phyloP scores from a whole-genome alignment of 257 asterid genomes.

The Nicotiana obtusifolia region DNA sequence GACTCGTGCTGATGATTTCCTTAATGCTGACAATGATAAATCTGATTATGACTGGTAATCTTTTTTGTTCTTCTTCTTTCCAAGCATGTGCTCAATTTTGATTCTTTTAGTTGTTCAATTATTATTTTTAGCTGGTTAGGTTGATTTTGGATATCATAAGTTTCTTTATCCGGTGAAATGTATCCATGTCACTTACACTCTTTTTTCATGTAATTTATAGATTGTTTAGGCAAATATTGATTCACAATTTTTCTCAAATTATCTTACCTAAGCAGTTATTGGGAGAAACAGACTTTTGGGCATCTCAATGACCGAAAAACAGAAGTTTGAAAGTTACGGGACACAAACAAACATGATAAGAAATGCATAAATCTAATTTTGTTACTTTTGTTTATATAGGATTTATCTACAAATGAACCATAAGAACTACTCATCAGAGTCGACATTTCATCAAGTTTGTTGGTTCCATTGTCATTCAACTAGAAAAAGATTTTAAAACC shows the following conservation, averaged over 20 bases:
- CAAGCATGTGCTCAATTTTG: slow-evolving; percentile 12
- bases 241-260: not conserved
- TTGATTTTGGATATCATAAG: not conserved
- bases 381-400: too few species aligned
- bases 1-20: slow-evolving; percentile 83
- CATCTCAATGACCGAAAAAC: not conserved
- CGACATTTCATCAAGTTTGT: not conserved
- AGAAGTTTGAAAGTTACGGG: not conserved
- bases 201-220: not conserved
- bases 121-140: not conserved
- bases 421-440: not conserved
- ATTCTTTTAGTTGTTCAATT: not conserved
- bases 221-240: not conserved
- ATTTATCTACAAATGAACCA: not conserved
- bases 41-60: slow-evolving; percentile 92
- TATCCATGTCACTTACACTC: not conserved
- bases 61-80: slow-evolving; percentile 8
- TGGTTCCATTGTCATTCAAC: slow-evolving; percentile 1
- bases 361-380: not conserved
- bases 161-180: slow-evolving; percentile 9
- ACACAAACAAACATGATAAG: not conserved
- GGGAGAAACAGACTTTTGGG: not conserved
- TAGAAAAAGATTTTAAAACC: not conserved
- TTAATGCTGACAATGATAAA: slow-evolving; percentile 89
- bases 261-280: not conserved